A percentile compares a stretch with the other conserved stretches of the same genome.
Conservation (phyloP, 1,139 yeast species). For the Candida glucosophila region DNA sequence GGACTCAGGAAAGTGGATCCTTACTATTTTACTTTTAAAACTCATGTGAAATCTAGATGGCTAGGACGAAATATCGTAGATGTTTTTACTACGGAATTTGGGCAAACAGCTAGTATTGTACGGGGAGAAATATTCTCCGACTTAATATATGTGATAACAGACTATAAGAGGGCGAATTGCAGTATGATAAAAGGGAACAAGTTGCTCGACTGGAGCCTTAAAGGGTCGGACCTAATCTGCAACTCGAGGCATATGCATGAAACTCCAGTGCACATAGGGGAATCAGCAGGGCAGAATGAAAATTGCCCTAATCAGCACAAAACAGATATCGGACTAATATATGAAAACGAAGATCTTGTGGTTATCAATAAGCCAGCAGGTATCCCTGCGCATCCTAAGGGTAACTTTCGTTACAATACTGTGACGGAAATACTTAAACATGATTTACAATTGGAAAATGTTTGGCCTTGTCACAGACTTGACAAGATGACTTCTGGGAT, state of each 20-base stretch:
- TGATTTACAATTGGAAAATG: slow-evolving; percentile 21
- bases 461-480: slow-evolving; percentile 59
- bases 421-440: slow-evolving; percentile 48
- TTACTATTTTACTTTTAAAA: slow-evolving; percentile 29
- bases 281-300: slow-evolving; percentile 14
- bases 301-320: slow-evolving; percentile 12
- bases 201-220: slow-evolving; percentile 16
- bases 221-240: slow-evolving; percentile 42
- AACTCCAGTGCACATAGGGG: slow-evolving; percentile 34
- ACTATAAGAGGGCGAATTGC: slow-evolving; percentile 13
- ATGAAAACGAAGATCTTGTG: slow-evolving; percentile 39
- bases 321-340: slow-evolving; percentile 6
- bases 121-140: slow-evolving; percentile 17
- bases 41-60: slow-evolving; percentile 45
- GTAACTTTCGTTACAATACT: slow-evolving; percentile 52
- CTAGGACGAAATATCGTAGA: slow-evolving; percentile 32
- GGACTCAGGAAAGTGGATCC: slow-evolving; percentile 41
- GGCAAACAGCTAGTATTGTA: slow-evolving; percentile 20
- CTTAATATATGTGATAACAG: slow-evolving; percentile 17
- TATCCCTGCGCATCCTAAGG: slow-evolving; percentile 75
- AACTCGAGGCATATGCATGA: slow-evolving; percentile 54
- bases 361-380: slow-evolving; percentile 73
- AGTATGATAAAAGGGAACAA: slow-evolving; percentile 12
- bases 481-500: slow-evolving; percentile 75
- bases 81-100: slow-evolving; percentile 36